phyloP scores from a whole-genome alignment of 495 filamentous ascomycete species.

The Cetradonia linearis region DNA sequence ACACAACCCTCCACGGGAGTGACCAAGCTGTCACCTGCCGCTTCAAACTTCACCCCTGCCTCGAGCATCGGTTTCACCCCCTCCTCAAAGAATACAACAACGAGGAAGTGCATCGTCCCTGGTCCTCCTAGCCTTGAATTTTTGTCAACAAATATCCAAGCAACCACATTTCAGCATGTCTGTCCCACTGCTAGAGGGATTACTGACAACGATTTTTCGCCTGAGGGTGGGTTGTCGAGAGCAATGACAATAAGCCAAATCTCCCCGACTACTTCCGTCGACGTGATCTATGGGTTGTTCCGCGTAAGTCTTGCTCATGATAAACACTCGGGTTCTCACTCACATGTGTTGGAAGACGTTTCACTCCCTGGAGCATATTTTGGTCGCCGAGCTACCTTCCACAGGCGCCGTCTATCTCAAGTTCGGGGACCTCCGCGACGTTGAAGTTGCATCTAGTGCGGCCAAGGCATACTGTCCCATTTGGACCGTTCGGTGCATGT shows the following conservation, averaged over 20 bases:
- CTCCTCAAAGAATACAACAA: background rate
- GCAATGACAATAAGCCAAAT: slow-evolving; percentile 20
- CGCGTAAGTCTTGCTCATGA: slow-evolving; percentile 19
- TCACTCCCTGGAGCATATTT: slow-evolving; percentile 21
- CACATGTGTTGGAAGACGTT: slow-evolving; percentile 18
- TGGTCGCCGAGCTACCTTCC: slow-evolving; percentile 22
- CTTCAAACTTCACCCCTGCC: slow-evolving; percentile 32
- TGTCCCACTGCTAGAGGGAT: background rate
- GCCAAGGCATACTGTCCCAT: slow-evolving; percentile 35
- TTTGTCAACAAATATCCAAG: background rate
- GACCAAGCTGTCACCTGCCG: slow-evolving; percentile 30
- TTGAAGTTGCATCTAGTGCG: slow-evolving; percentile 38
- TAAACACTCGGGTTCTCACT: background rate
- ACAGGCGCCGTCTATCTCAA: slow-evolving; percentile 43
- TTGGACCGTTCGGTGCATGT: slow-evolving; percentile 43
- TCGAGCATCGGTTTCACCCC: slow-evolving; percentile 14
- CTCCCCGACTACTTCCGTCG: slow-evolving; percentile 10
- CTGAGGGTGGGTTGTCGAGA: slow-evolving; percentile 22
- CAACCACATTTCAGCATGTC: background rate
- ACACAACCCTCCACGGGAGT: slow-evolving; percentile 15
- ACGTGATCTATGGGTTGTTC: slow-evolving; percentile 23
- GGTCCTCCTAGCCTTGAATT: background rate
- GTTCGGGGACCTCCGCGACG: slow-evolving; percentile 49
- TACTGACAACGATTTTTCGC: slow-evolving; percentile 20
- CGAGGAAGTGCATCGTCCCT: background rate